These are phyloP conservation scores for Paramicrosporidium saccamoebae DNA, from an alignment of 371 early-diverging fungal genomes.

Conservation along the genomic window DNA sequence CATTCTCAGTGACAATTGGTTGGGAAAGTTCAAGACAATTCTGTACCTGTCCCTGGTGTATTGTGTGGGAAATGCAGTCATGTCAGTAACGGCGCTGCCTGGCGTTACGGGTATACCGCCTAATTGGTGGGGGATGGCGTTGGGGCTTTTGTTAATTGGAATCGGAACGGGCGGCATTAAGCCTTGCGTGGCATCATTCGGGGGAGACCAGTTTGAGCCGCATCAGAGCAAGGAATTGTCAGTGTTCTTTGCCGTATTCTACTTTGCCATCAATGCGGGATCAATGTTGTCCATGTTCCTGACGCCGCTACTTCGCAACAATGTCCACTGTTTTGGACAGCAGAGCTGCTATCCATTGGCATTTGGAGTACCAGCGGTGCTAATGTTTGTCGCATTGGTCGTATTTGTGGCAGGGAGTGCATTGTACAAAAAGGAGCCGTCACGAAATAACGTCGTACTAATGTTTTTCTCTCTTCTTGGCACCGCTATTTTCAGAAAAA, in stretches of 20 bases:
- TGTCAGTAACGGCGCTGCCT: conserved; percentile 20
- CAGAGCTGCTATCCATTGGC: conserved; percentile 20
- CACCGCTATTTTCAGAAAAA: too few relatives aligned
- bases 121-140: conserved; percentile 21
- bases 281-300: conserved; percentile 19
- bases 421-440: conserved; percentile 17
- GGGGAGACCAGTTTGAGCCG: conserved; percentile 22
- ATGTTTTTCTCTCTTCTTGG: too few relatives aligned
- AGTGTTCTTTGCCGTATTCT: conserved; percentile 25
- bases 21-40: conserved; percentile 49
- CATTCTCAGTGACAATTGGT: conserved; percentile 31
- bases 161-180: conserved; percentile 70
- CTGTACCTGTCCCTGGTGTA: conserved; percentile 22
- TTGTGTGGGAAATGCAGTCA: conserved; percentile 18
- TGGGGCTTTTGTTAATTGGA: conserved; percentile 28
- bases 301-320: conserved; percentile 12
- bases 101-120: conserved; percentile 11
- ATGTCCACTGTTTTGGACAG: too few relatives aligned
- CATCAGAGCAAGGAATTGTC: conserved; percentile 1
- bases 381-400: conserved; percentile 20
- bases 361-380: conserved; percentile 20
- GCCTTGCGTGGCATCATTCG: conserved; percentile 25
- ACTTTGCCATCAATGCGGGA: conserved; percentile 48
- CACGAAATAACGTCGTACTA: too few relatives aligned
- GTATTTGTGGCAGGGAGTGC: conserved; percentile 16